Base-by-base conservation (phyloP, 129 eudicot genomes). In the Flaveria ramosissima region DNA sequence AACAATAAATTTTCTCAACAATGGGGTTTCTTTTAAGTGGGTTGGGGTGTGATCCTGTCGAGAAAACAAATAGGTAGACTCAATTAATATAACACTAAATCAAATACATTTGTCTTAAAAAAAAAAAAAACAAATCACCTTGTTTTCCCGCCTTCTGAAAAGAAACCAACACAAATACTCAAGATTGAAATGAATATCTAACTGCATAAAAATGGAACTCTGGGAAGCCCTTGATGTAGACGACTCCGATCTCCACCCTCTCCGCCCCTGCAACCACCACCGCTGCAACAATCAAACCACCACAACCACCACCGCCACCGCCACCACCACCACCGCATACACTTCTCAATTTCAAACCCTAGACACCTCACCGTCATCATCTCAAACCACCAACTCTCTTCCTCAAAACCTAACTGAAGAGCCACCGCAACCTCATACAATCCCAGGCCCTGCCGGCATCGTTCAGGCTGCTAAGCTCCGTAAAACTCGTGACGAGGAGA, bases 361-460 rank as follows among this genome's bases (percentile, higher is more conserved):
- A 56, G 52, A 43, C 50, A 53, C 77, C 51, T 19, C 77, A 60
- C 73, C 24, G 3, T 65, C 75, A 8, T 27, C 81, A 63, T 39
- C 69, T 52, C 76, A 60, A 73, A 6, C 73, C 56, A 36, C 53
- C 73, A 43, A 6, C 10, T 63, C 50, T 75, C 76, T 52, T 76
- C 72, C 73, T 21, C 64, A 19, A 63, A 73, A 20, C 74, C 23
- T 20, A 82, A n/a, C 69, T 6, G 69, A 68, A 78, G 6, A 27
- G 3, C 48, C 68, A 13, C 17, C 68, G 17, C 51, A 36, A 5
- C 9, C 36, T 47, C 73, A 70, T 26, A 27, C 26, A 62, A 92
- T 92, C 45, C 98, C 94, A 7, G 98, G 98, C 0, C 94, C 98
- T 7, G 98, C 94, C 11, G 96, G 90, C 7, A 82, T 83, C 11